These are phyloP conservation scores for Hygrophorus russula DNA, from an alignment of 768 basidiomycete species.

Conservation along the genomic window DNA sequence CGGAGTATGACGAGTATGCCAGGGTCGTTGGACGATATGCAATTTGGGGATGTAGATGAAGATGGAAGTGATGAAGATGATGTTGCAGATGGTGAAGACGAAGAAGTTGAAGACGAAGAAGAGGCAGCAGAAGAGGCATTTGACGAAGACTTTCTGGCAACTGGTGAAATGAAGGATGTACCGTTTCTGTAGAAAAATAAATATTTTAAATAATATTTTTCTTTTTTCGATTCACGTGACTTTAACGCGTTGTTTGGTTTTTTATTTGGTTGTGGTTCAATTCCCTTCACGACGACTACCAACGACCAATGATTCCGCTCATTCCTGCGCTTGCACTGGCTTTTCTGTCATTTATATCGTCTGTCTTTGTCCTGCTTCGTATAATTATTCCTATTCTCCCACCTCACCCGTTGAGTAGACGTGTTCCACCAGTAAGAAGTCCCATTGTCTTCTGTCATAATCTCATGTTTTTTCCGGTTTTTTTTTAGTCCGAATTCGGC, in stretches of 20 bases:
- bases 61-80: constrained; percentile 27
- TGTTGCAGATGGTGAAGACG: constrained; percentile 24
- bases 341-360: constrained; percentile 61
- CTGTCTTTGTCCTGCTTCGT: constrained; percentile 66
- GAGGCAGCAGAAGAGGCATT: constrained; percentile 64
- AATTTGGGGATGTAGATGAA: constrained; percentile 44
- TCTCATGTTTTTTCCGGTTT: constrained; percentile 12
- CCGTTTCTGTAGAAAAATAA: constrained; percentile 38
- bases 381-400: constrained; percentile 68
- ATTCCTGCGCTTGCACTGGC: constrained; percentile 54
- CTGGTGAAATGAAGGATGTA: constrained; percentile 76
- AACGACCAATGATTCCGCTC: constrained; percentile 47
- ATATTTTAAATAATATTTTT: background rate
- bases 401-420: constrained; percentile 60
- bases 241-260: no score
- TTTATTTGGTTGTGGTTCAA: background rate
- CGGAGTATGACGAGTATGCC: constrained; percentile 81
- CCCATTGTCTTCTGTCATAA: constrained; percentile 4
- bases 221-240: no score
- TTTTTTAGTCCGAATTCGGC: constrained; percentile 60
- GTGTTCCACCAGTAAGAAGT: constrained; percentile 55
- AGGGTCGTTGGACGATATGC: constrained; percentile 60
- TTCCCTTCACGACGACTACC: constrained; percentile 16
- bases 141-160: constrained; percentile 70
- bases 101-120: constrained; percentile 34